Percentiles rank a stretch among this genome's conserved stretches.
Conservation (phyloP, 2,329 filamentous ascomycete species). For the Achaetomium macrosporum region DNA sequence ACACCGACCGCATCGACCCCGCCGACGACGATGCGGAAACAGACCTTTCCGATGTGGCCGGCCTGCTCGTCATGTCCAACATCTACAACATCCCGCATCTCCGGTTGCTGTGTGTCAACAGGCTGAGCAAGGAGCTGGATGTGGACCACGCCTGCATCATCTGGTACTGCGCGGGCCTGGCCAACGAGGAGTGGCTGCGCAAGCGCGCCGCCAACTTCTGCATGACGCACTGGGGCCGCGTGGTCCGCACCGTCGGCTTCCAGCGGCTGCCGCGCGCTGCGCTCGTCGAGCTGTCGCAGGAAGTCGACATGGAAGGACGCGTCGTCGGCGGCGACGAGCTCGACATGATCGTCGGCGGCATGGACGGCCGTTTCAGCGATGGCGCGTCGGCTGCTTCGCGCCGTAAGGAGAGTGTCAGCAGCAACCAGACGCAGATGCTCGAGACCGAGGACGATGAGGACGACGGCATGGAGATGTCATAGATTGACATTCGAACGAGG, state of each 20-base stretch:
- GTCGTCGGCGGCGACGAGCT: slow-evolving; percentile 85
- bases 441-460: slow-evolving; percentile 59
- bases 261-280: slow-evolving; percentile 70
- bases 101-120: slow-evolving; percentile 82
- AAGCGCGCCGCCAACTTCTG: slow-evolving; percentile 83
- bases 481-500: slow-evolving; percentile 9
- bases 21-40: slow-evolving; percentile 46
- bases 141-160: slow-evolving; percentile 92
- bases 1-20: slow-evolving; percentile 81
- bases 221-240: slow-evolving; percentile 87
- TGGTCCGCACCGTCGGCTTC: slow-evolving; percentile 87
- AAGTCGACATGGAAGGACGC: slow-evolving; percentile 87
- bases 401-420: slow-evolving; percentile 56
- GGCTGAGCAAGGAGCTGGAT: slow-evolving; percentile 83
- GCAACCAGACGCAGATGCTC: slow-evolving; percentile 51
- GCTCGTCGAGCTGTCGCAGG: slow-evolving; percentile 85
- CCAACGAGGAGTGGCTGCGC: slow-evolving; percentile 89
- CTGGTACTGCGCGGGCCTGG: slow-evolving; percentile 88
- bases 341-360: slow-evolving; percentile 48
- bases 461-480: slow-evolving; percentile 56
- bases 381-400: slow-evolving; percentile 31
- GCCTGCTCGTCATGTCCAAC: slow-evolving; percentile 94
- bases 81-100: slow-evolving; percentile 96
- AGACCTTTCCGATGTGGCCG: slow-evolving; percentile 78
- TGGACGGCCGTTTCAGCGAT: slow-evolving; percentile 42